Evolutionary conservation across 257 asterid genomes (phyloP).

Genomic region (Nicotiana noctiflora): DNA sequence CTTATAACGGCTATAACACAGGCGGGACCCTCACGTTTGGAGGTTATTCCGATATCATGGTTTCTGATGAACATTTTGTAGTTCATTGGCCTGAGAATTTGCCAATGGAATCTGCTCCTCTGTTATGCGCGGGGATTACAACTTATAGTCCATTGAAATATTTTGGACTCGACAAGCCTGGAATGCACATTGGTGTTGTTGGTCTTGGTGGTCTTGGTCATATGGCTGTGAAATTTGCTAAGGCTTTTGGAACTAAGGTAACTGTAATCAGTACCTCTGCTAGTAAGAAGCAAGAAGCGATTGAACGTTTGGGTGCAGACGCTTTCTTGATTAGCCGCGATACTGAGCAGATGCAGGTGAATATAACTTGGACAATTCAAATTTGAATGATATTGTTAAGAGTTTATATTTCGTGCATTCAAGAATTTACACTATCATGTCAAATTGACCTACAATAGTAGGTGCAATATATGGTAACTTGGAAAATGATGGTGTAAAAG

Average conservation of each 20-base stretch:
- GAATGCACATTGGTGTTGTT: slow-evolving; percentile 37
- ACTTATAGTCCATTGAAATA: slow-evolving; percentile 47
- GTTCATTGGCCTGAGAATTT: slow-evolving; percentile 48
- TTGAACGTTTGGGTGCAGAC: slow-evolving; percentile 38
- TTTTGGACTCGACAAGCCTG: slow-evolving; percentile 50
- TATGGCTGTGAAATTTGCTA: slow-evolving; percentile 42
- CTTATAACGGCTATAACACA: slow-evolving; percentile 20
- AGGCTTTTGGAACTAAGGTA: slow-evolving; percentile 53
- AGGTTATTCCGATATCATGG: slow-evolving; percentile 50
- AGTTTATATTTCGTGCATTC: no score
- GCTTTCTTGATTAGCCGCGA: slow-evolving; percentile 41
- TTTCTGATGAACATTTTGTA: slow-evolving; percentile 44
- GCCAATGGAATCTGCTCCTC: slow-evolving; percentile 44
- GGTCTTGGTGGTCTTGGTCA: slow-evolving; percentile 62
- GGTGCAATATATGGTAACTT: no score
- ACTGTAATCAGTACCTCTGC: slow-evolving; percentile 44
- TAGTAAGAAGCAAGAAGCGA: slow-evolving; percentile 44
- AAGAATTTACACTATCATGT: no score
- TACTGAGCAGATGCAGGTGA: slow-evolving; percentile 43
- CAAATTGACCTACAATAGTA: no score
- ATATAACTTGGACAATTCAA: not conserved
- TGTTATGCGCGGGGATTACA: slow-evolving; percentile 55
- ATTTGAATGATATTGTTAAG: not conserved
- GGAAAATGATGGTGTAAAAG: no score
- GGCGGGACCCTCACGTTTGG: slow-evolving; percentile 50